phyloP scores from a whole-genome alignment of 2,329 filamentous ascomycete species.

The Aspergillus sp. region DNA sequence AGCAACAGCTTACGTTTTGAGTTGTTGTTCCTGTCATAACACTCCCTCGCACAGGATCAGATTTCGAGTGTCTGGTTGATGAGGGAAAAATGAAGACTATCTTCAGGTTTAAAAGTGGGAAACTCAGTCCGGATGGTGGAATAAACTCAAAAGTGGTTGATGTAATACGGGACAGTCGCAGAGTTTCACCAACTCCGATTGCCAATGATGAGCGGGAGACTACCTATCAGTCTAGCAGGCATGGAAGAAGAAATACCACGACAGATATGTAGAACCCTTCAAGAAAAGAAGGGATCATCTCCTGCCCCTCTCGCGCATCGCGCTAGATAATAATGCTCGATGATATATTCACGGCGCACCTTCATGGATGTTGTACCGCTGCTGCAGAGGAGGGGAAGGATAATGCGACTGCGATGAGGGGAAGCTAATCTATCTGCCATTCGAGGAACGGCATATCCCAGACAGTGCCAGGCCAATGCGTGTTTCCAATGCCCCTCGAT shows the following conservation, averaged over 20 bases:
- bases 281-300: constrained; percentile 7
- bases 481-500: constrained; percentile 5
- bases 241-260: neutral
- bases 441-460: neutral
- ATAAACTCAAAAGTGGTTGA: constrained; percentile 6
- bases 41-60: neutral
- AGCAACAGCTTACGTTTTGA: neutral
- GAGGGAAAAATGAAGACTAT: neutral
- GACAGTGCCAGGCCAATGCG: constrained; percentile 9
- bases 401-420: constrained; percentile 4
- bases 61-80: neutral
- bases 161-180: neutral
- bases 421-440: constrained; percentile 7
- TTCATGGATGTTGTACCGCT: neutral
- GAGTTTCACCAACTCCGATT: neutral
- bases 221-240: neutral
- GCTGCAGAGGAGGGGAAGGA: constrained; percentile 6
- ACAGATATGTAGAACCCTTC: neutral
- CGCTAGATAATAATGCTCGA: neutral
- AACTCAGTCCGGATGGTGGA: neutral
- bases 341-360: neutral
- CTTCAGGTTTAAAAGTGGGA: neutral
- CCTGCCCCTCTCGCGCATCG: neutral
- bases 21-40: neutral
- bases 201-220: neutral